These are phyloP conservation scores for Penicillium sp. DNA, from an alignment of 2,329 filamentous ascomycete genomes.

Conservation along the genomic window DNA sequence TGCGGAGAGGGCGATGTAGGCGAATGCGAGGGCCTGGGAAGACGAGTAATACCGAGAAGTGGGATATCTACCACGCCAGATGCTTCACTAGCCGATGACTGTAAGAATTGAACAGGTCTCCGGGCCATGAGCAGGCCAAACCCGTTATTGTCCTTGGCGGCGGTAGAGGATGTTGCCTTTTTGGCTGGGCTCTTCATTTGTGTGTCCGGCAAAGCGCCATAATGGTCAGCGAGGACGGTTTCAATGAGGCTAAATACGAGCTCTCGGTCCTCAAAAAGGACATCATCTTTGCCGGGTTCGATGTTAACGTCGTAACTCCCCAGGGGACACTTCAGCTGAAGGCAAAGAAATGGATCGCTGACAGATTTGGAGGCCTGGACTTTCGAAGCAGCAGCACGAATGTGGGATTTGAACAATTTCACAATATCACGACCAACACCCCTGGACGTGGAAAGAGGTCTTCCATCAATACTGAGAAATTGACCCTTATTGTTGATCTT, in stretches of 20 bases:
- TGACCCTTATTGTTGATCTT: conserved; percentile 43
- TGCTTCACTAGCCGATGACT: background rate
- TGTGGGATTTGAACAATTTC: conserved; percentile 52
- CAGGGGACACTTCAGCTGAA: conserved; percentile 57
- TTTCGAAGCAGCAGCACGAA: conserved; percentile 42
- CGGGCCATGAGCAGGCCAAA: conserved; percentile 21
- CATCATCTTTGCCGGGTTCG: conserved; percentile 65
- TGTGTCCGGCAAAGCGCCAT: conserved; percentile 32
- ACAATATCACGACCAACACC: conserved; percentile 58
- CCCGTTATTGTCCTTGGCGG: background rate
- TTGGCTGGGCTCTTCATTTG: background rate
- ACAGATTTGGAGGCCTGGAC: conserved; percentile 26
- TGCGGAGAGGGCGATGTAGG: background rate
- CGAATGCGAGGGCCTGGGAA: background rate
- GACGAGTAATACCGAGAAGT: background rate
- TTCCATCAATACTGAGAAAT: conserved; percentile 60
- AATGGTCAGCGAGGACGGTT: conserved; percentile 47
- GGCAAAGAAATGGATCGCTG: conserved; percentile 58
- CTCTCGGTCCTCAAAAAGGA: conserved; percentile 56
- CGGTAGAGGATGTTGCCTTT: background rate
- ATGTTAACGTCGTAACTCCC: conserved; percentile 64
- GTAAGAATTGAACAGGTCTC: background rate
- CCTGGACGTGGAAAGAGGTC: conserved; percentile 55
- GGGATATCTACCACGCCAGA: background rate
- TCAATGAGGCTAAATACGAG: conserved; percentile 45